phyloP scores from a whole-genome alignment of 164 flowering plant species.

The Tetracentron sinense region DNA sequence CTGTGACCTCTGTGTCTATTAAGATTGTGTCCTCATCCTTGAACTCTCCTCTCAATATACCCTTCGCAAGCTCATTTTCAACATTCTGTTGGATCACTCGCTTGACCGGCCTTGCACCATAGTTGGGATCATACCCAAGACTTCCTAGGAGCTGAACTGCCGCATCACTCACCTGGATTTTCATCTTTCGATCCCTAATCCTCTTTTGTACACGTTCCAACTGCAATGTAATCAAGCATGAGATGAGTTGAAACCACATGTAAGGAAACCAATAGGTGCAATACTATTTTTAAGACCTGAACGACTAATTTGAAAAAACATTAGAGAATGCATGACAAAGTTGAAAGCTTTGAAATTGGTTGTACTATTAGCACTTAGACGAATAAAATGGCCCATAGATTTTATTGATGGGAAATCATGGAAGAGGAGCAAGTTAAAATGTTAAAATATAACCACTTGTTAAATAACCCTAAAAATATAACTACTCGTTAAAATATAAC shows the following conservation, averaged over 20 bases:
- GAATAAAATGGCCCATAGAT: too few species aligned
- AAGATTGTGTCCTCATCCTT: conserved; percentile 76
- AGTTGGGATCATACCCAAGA: conserved; percentile 93
- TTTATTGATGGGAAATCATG: too few species aligned
- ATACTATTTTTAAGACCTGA: too few species aligned
- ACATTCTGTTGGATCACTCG: conserved; percentile 89
- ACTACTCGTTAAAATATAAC: too few species aligned
- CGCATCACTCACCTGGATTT: conserved; percentile 61
- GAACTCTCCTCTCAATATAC: conserved; percentile 87
- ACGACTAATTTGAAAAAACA: too few species aligned
- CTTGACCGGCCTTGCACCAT: conserved; percentile 96
- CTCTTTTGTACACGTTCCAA: conserved; percentile 88
- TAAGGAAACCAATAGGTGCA: too few species aligned
- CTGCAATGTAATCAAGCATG: conserved; percentile 33
- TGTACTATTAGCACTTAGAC: too few species aligned
- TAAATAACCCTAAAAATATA: too few species aligned
- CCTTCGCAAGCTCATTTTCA: conserved; percentile 93
- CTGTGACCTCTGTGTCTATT: conserved; percentile 80
- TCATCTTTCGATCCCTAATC: conserved; percentile 75
- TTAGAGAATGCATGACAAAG: too few species aligned
- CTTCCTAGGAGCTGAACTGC: conserved; percentile 74
- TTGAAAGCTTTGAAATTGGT: too few species aligned
- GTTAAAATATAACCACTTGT: too few species aligned
- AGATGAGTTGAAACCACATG: not conserved
- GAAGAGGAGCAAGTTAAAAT: too few species aligned